Evolutionary conservation across 2,329 filamentous ascomycete genomes (phyloP).

Genomic region (Colletotrichum cuscutae): DNA sequence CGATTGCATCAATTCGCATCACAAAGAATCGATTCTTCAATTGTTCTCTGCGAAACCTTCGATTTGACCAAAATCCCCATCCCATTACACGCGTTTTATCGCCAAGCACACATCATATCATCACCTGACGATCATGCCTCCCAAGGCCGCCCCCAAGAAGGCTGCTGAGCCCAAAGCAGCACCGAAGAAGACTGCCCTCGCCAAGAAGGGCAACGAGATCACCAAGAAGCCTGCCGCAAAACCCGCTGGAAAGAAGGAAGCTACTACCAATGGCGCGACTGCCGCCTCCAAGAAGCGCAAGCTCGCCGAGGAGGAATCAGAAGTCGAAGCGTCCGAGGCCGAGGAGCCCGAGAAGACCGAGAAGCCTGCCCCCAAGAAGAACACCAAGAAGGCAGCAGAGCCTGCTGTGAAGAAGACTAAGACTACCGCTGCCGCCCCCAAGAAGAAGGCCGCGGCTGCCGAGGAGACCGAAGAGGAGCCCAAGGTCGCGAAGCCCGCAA

Average conservation of each 20-base stretch:
- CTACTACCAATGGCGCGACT: constrained; percentile 40
- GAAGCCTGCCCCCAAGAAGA: constrained; percentile 16
- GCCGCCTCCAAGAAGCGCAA: constrained; percentile 35
- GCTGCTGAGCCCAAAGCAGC: constrained; percentile 41
- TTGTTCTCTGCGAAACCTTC: not conserved
- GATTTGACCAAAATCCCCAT: not conserved
- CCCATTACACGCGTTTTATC: constrained; percentile 24
- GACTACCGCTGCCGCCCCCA: constrained; percentile 25
- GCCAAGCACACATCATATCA: not conserved
- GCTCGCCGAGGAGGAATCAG: constrained; percentile 13
- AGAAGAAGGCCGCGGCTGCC: constrained; percentile 61
- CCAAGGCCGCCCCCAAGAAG: constrained; percentile 41
- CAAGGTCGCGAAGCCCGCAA: constrained; percentile 53
- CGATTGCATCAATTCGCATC: constrained; percentile 17
- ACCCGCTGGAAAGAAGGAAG: constrained; percentile 38
- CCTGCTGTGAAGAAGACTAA: constrained; percentile 30
- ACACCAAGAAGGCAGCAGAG: constrained; percentile 48
- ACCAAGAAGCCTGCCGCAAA: constrained; percentile 38
- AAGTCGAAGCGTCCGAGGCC: constrained; percentile 6
- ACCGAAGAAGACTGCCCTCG: constrained; percentile 38
- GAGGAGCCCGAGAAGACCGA: constrained; percentile 13
- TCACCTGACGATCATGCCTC: constrained; percentile 35
- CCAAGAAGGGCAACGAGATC: constrained; percentile 41
- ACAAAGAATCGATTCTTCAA: not conserved
- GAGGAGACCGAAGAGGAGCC: constrained; percentile 38